Evolutionary conservation across 805 yeast species (phyloP), one percentile per base, ranked within the genome.

Genomic region (Cyberlindnera petersonii): DNA sequence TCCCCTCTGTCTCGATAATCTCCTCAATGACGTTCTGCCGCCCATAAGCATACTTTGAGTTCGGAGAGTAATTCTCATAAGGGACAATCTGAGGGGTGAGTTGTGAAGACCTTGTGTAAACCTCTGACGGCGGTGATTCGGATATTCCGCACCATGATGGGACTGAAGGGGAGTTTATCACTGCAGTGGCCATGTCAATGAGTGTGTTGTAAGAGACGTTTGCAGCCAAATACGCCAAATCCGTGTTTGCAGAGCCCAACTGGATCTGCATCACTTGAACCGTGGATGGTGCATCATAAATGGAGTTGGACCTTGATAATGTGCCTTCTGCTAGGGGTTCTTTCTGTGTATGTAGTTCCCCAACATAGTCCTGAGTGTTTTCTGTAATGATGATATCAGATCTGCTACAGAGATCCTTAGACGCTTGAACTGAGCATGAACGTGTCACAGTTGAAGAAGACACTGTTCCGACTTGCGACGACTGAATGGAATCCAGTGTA

Each of bases 1-100:
- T 59, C 19, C 60, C 64, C 48, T 77, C 84, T 10, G 75, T 74
- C 11, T 64, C 64, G 0, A 71, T 38, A 5, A 77, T 51, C 50
- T 77, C 84, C 39, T 71, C 68, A n/a, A 71, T 46, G 2, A 62
- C 42, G 32, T 56, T 61, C 17, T 46, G 52, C 28, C 65, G 42
- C 19, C 46, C 52, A 17, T 26, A 43, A 5, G 44, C 43, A 28
- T 37, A 42, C 31, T 50, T 51, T 6, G 49, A 39, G 1, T 26
- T 11, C 9, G 51, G 48, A 3, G 60, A 52, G 18, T 39, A 23
- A 16, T 44, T 41, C 3, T 39, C 30, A 20, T 37, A 44, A 9
- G 37, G 17, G 11, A 35, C 15, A n/a, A 36, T 24, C 29, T 39
- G 38, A 3, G 54, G 50, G 0, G 59, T 42, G 11, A 54, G 40